These are phyloP conservation scores for Cladosporium sp. DNA, from an alignment of 2,329 filamentous ascomycete genomes.

Conservation along the genomic window DNA sequence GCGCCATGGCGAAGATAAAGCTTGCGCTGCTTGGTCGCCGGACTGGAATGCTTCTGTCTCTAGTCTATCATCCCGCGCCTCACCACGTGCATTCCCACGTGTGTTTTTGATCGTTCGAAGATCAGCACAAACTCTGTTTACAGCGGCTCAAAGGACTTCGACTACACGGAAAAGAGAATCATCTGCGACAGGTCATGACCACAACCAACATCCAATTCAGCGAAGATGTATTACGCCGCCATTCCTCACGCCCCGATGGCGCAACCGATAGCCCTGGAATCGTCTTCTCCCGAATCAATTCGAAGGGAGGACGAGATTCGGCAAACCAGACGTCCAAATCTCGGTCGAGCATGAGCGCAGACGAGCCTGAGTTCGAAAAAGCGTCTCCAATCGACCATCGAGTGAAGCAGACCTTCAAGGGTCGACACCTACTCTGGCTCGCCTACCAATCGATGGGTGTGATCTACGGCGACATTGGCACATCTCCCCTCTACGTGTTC, in stretches of 20 bases:
- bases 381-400: neutral
- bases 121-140: neutral
- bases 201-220: constrained; percentile 24
- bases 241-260: constrained; percentile 17
- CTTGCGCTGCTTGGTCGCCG: neutral
- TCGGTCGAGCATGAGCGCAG: constrained; percentile 6
- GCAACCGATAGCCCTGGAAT: constrained; percentile 7
- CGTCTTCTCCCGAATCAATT: constrained; percentile 11
- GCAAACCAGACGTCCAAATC: constrained; percentile 2
- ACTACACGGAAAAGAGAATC: neutral
- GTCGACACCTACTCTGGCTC: constrained; percentile 45
- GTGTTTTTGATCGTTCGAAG: neutral
- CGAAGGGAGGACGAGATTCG: neutral
- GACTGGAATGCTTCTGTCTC: neutral
- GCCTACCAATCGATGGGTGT: constrained; percentile 66
- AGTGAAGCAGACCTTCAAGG: constrained; percentile 35
- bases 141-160: neutral
- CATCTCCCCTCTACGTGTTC: constrained; percentile 68
- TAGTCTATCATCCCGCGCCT: neutral
- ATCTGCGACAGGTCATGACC: constrained; percentile 1
- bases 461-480: constrained; percentile 71
- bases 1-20: constrained; percentile 6
- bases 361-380: constrained; percentile 22
- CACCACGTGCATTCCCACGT: neutral
- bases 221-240: constrained; percentile 22